These are phyloP conservation scores for Erodium texanum DNA, from an alignment of 441 rosid genomes.

Conservation along the genomic window DNA sequence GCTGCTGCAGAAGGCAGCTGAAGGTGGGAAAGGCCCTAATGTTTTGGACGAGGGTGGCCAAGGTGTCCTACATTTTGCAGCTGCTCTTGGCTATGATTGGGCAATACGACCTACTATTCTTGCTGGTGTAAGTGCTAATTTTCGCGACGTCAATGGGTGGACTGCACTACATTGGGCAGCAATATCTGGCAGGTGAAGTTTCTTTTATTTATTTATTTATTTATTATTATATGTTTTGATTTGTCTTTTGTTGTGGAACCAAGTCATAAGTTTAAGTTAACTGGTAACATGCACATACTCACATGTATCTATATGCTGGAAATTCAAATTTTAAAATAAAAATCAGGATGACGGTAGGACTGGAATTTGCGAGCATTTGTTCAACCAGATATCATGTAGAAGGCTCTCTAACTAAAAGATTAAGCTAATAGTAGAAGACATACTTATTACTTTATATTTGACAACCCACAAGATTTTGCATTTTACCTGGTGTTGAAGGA, in stretches of 20 bases:
- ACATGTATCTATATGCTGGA: too few species aligned
- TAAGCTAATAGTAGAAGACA: too few species aligned
- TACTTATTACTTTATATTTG: too few species aligned
- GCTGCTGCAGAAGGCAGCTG: conserved; percentile 67
- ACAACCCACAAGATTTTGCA: too few species aligned
- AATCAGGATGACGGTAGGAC: too few species aligned
- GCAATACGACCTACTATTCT: conserved; percentile 67
- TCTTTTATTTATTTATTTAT: not conserved
- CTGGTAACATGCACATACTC: too few species aligned
- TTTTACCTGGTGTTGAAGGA: too few species aligned
- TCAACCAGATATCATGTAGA: too few species aligned
- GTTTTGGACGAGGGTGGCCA: conserved; percentile 77
- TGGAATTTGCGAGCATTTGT: too few species aligned
- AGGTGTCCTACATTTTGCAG: conserved; percentile 85
- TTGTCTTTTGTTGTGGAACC: not conserved
- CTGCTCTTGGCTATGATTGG: conserved; percentile 92
- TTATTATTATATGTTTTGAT: not conserved
- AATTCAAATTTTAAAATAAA: too few species aligned
- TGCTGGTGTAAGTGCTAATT: conserved; percentile 79
- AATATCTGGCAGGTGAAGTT: conserved; percentile 63
- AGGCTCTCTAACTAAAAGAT: too few species aligned
- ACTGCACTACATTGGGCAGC: conserved; percentile 99
- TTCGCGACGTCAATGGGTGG: conserved; percentile 90
- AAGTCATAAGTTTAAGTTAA: too few species aligned
- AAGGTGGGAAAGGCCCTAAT: conserved; percentile 79